phyloP scores from a whole-genome alignment of 495 filamentous ascomycete genomes.

The Pseudomonodictys pantanalensis region DNA sequence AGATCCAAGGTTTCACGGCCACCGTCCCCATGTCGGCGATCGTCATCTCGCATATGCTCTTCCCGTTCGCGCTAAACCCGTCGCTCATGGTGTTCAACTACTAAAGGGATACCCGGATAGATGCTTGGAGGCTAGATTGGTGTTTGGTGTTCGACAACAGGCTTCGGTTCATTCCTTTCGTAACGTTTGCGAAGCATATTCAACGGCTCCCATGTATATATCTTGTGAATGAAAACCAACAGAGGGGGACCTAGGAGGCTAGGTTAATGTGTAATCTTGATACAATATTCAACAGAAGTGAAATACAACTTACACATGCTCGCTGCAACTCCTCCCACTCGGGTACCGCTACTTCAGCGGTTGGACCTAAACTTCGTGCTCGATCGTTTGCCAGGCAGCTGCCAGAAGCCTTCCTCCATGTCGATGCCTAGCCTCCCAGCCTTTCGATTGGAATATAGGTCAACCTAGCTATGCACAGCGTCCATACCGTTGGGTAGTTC shows the following conservation, averaged over 20 bases:
- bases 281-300: neutral
- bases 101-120: neutral
- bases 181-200: no score
- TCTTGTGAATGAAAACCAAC: neutral
- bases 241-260: neutral
- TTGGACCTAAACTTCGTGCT: neutral
- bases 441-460: conserved; percentile 3
- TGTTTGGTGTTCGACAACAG: neutral
- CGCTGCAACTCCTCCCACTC: neutral
- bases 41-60: neutral
- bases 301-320: neutral
- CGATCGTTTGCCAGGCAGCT: no score
- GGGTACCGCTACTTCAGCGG: neutral
- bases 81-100: neutral
- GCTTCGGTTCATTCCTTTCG: neutral
- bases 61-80: neutral
- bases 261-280: neutral
- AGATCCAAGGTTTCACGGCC: neutral
- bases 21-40: neutral
- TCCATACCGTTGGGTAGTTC: no score
- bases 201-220: no score
- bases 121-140: neutral
- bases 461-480: neutral
- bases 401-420: no score
- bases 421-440: neutral